A percentile compares a stretch with the other conserved stretches of the same genome.
phyloP scores from a whole-genome alignment of 2,329 filamentous ascomycete genomes.

The Fusarium burgessii region DNA sequence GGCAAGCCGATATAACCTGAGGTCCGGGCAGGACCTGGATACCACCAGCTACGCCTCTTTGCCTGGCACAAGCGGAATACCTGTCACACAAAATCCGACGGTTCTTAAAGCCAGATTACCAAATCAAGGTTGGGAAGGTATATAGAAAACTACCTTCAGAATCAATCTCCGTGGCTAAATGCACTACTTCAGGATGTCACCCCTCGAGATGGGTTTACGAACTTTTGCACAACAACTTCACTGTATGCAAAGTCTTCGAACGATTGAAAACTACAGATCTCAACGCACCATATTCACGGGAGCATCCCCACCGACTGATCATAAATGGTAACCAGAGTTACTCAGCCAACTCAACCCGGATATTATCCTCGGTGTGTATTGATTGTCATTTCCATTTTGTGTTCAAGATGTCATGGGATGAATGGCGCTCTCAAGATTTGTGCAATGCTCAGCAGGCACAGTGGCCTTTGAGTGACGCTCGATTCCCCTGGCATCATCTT shows the following conservation, averaged over 20 bases:
- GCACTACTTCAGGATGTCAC: conserved; percentile 49
- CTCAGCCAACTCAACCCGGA: conserved; percentile 39
- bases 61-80: conserved; percentile 49
- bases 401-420: conserved; percentile 53
- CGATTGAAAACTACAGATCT: conserved; percentile 48
- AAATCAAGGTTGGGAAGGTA: conserved; percentile 47
- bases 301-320: conserved; percentile 53
- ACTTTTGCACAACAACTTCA: conserved; percentile 54
- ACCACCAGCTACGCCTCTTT: conserved; percentile 48
- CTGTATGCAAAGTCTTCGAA: conserved; percentile 53
- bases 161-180: conserved; percentile 23
- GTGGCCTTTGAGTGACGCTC: conserved; percentile 52
- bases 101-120: conserved; percentile 49
- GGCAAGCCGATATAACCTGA: conserved; percentile 46
- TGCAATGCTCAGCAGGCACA: conserved; percentile 50
- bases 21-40: conserved; percentile 47
- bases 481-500: conserved; percentile 56
- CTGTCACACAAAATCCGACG: conserved; percentile 50
- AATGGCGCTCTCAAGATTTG: conserved; percentile 42
- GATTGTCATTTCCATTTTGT: conserved; percentile 58
- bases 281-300: conserved; percentile 50
- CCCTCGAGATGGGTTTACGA: conserved; percentile 58
- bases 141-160: background rate
- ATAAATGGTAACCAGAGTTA: conserved; percentile 57
- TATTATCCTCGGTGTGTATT: conserved; percentile 55